phyloP scores from a whole-genome alignment of 176 grass and related monocot genomes.

The Phyllostachys edulis region DNA sequence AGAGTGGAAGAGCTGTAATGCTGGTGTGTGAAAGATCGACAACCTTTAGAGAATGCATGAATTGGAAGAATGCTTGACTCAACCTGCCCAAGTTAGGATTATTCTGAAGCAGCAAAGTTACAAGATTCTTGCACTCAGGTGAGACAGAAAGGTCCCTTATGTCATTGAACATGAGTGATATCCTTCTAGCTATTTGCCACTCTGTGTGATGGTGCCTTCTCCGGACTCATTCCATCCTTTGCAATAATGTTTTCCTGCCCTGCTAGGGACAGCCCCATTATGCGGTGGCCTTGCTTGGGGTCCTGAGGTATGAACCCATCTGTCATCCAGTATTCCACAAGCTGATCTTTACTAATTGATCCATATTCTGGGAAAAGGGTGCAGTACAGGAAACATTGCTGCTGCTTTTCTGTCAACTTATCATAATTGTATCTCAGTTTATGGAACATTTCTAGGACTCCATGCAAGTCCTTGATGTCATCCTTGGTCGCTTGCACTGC shows the following conservation, averaged over 20 bases:
- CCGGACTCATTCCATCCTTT: slow-evolving; percentile 37
- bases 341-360: slow-evolving; percentile 52
- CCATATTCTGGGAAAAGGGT: slow-evolving; percentile 55
- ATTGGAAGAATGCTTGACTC: slow-evolving; percentile 39
- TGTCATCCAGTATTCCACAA: slow-evolving; percentile 65
- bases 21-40: slow-evolving; percentile 67
- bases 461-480: slow-evolving; percentile 19
- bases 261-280: slow-evolving; percentile 40
- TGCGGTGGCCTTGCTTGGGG: slow-evolving; percentile 25
- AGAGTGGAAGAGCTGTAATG: slow-evolving; percentile 48
- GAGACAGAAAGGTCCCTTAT: slow-evolving; percentile 35
- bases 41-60: slow-evolving; percentile 51
- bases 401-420: slow-evolving; percentile 4
- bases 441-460: slow-evolving; percentile 41
- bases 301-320: slow-evolving; percentile 48
- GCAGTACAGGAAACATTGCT: slow-evolving; percentile 61
- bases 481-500: slow-evolving; percentile 19
- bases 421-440: slow-evolving; percentile 57
- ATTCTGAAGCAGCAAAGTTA: slow-evolving; percentile 59
- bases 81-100: slow-evolving; percentile 46
- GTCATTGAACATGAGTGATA: slow-evolving; percentile 62
- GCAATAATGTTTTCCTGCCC: slow-evolving; percentile 33
- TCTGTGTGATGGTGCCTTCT: slow-evolving; percentile 29
- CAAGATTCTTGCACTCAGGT: slow-evolving; percentile 49
- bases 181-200: slow-evolving; percentile 38